phyloP scores from a whole-genome alignment of 768 basidiomycete genomes.

The Lactifluus subvellereus region DNA sequence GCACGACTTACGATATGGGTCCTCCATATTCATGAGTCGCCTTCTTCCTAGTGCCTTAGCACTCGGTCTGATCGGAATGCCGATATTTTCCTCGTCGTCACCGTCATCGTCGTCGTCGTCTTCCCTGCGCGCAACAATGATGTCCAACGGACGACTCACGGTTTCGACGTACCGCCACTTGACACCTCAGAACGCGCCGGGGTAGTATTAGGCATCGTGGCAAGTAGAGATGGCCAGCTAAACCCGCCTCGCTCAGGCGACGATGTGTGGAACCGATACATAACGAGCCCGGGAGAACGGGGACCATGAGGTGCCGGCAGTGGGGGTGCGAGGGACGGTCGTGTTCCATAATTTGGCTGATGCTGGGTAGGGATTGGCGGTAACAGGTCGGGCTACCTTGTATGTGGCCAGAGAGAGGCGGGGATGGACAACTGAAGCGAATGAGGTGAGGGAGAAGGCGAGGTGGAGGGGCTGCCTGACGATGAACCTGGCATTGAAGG shows the following conservation, averaged over 20 bases:
- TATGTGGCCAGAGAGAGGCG: slow-evolving; percentile 29
- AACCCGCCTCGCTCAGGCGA: too few relatives aligned
- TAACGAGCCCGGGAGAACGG: slow-evolving; percentile 48
- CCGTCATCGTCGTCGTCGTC: too few relatives aligned
- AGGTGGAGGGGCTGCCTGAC: too few relatives aligned
- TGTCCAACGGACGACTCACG: background rate
- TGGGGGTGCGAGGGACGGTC: slow-evolving; percentile 52
- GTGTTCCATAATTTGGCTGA: slow-evolving; percentile 26
- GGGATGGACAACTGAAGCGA: slow-evolving; percentile 30
- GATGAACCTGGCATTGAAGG: too few relatives aligned
- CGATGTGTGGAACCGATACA: too few relatives aligned
- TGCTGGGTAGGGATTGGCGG: slow-evolving; percentile 33
- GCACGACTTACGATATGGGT: too few relatives aligned
- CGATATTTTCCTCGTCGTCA: slow-evolving; percentile 28
- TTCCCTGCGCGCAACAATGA: background rate
- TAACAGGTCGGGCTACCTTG: slow-evolving; percentile 33
- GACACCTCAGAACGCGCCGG: slow-evolving; percentile 10
- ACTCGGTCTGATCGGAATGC: slow-evolving; percentile 56
- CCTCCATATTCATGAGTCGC: too few relatives aligned
- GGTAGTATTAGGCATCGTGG: slow-evolving; percentile 2
- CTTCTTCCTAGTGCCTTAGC: slow-evolving; percentile 88
- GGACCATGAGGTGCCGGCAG: slow-evolving; percentile 68
- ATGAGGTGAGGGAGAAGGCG: slow-evolving; percentile 32
- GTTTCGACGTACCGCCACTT: slow-evolving; percentile 7
- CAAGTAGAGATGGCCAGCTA: slow-evolving; percentile 3